Conservation (phyloP, 306 rosid genomes). For the Gillenia trifoliata region DNA sequence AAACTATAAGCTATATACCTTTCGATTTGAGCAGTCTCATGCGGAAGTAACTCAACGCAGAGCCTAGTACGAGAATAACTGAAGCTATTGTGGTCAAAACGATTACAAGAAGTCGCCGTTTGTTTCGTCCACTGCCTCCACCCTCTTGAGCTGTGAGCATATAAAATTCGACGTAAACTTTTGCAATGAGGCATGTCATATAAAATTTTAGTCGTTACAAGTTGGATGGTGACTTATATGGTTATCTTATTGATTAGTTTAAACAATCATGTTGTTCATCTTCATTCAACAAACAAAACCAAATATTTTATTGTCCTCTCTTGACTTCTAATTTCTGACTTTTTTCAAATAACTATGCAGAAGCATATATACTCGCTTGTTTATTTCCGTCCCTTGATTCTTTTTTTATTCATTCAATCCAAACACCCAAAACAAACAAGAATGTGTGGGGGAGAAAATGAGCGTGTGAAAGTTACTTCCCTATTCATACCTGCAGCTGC, state of each 20-base stretch:
- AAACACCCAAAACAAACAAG: too few relatives aligned
- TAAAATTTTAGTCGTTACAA: too few relatives aligned
- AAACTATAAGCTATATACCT: not conserved
- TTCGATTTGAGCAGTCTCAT: not conserved
- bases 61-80: not conserved
- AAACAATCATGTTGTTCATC: not conserved
- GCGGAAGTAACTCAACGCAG: not conserved
- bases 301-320: not conserved
- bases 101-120: not conserved
- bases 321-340: not conserved
- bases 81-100: not conserved
- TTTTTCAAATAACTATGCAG: too few relatives aligned
- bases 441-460: not conserved
- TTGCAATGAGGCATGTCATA: too few relatives aligned
- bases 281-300: not conserved
- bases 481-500: slow-evolving; percentile 24
- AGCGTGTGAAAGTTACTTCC: not conserved
- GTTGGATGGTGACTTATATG: not conserved
- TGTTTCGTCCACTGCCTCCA: not conserved
- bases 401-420: too few relatives aligned
- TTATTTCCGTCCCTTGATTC: too few relatives aligned
- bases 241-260: not conserved
- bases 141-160: not conserved
- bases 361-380: too few relatives aligned
- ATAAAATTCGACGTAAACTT: not conserved